phyloP scores from a whole-genome alignment of 2,329 filamentous ascomycete genomes.

The Teratosphaeria nubilosa region DNA sequence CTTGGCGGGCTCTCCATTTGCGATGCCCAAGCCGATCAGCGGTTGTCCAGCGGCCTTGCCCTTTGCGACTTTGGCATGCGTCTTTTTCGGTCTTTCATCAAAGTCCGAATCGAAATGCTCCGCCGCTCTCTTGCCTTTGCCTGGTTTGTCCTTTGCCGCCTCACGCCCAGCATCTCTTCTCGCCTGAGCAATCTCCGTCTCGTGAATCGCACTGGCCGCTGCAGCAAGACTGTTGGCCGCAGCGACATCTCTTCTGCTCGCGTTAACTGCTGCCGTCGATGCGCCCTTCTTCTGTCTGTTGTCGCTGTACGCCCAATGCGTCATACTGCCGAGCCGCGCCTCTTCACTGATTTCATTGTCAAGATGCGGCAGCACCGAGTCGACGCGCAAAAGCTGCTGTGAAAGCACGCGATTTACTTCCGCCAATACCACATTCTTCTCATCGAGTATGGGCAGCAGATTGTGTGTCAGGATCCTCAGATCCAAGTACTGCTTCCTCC shows the following conservation, averaged over 20 bases:
- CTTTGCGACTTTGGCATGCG: conserved; percentile 47
- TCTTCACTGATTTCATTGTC: conserved; percentile 88
- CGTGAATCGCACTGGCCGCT: conserved; percentile 64
- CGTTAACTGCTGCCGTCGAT: conserved; percentile 50
- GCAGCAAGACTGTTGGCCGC: conserved; percentile 58
- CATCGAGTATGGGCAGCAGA: conserved; percentile 82
- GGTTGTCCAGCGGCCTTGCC: conserved; percentile 46
- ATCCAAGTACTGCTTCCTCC: conserved; percentile 50
- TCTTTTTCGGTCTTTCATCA: conserved; percentile 63
- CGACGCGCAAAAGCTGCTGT: conserved; percentile 73
- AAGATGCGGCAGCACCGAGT: conserved; percentile 78
- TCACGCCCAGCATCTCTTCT: conserved; percentile 71
- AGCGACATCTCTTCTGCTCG: conserved; percentile 67
- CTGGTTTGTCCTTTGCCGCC: conserved; percentile 49
- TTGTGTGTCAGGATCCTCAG: conserved; percentile 70
- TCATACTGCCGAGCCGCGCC: conserved; percentile 80
- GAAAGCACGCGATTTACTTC: conserved; percentile 84
- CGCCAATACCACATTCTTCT: conserved; percentile 94
- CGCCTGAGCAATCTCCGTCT: conserved; percentile 69
- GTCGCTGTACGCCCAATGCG: conserved; percentile 92
- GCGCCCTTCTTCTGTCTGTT: conserved; percentile 56
- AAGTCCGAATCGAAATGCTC: conserved; percentile 69
- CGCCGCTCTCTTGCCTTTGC: conserved; percentile 46
- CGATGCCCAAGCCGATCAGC: conserved; percentile 47
- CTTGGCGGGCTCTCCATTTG: conserved; percentile 54